Evolutionary conservation across 2,329 filamentous ascomycete genomes (phyloP).

Genomic region (Pseudogymnoascus pannorum): DNA sequence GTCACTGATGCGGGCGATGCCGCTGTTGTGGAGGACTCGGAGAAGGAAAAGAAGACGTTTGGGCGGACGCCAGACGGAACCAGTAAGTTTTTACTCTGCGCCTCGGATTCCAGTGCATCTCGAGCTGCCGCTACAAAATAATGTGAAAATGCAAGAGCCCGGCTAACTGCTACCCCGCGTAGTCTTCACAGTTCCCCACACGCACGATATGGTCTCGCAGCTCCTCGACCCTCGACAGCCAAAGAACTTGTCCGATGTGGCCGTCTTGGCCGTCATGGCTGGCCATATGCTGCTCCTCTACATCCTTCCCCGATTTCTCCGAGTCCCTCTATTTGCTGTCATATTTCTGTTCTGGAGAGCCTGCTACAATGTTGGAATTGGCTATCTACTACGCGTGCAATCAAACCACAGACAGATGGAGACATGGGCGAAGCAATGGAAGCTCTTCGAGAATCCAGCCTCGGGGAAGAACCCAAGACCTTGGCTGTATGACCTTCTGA

Average conservation of each 20-base stretch:
- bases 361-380: conserved; percentile 90
- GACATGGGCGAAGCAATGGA: conserved; percentile 77
- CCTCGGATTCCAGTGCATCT: neutral
- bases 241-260: conserved; percentile 82
- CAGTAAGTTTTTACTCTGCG: conserved; percentile 51
- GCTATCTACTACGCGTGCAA: conserved; percentile 79
- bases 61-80: conserved; percentile 86
- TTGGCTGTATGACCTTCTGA: conserved; percentile 74
- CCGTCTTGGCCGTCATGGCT: conserved; percentile 72
- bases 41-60: conserved; percentile 67
- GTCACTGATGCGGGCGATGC: neutral
- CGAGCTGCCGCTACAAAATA: neutral
- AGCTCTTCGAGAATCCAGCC: conserved; percentile 76
- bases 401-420: conserved; percentile 83
- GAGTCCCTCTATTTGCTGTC: conserved; percentile 70
- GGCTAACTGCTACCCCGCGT: conserved; percentile 12
- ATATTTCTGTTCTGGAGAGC: conserved; percentile 89
- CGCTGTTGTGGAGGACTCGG: conserved; percentile 27
- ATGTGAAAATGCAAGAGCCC: conserved; percentile 10
- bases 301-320: conserved; percentile 59
- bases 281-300: conserved; percentile 69
- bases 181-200: conserved; percentile 95
- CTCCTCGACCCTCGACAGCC: conserved; percentile 88
- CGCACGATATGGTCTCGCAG: conserved; percentile 98
- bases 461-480: conserved; percentile 79